Base-by-base conservation (phyloP, 768 basidiomycete genomes). In the Pleurotus tuber-regium region DNA sequence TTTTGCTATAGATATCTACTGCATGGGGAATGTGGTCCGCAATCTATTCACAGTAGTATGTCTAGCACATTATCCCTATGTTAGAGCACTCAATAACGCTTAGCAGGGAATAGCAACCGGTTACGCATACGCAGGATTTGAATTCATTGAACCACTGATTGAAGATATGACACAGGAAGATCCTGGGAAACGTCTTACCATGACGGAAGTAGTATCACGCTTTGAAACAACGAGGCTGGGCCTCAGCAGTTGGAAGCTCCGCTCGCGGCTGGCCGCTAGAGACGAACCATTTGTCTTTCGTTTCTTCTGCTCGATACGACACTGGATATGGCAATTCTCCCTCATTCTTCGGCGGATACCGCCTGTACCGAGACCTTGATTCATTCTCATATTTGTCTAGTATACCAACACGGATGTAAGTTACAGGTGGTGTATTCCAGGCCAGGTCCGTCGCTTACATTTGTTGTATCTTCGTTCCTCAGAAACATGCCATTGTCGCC, bases 1-100 rank as follows among this genome's bases (percentile, higher is more conserved):
- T 0, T 79, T 78, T 38, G 59, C 68, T 0, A 70, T 68, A 0
- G 78, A 79, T 28, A 60, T 79, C 3, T 79, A 74, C 52, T 70
- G 70, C 25, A 53, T 77, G 0, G 75, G 74, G 0, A 77, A 76
- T 39, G 18, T 68, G 6, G 63, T 75, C 4, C 57, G 53, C 10
- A 51, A 16, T 40, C 58, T 69, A n/a, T 70, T 75, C 43, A n/a
- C 68, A 0, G 38, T 61, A 51, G 73, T 75, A 43, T n/a, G 48
- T 25, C 19, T 10, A 5, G 42, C 33, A 12, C 24, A 23, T 42
- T 54, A 29, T 50, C 33, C 8, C 44, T 16, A 16, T 28, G 23
- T 3, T 10, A 43, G 19, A 43, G 7, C n/a, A 2, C 35, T 16
- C 9, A 26, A 24, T 11, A 4, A 43, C 11, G 16, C 18, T 25